Conservation (phyloP, 176 grass and related monocot genomes). For the Echinochloa phyllopogon region DNA sequence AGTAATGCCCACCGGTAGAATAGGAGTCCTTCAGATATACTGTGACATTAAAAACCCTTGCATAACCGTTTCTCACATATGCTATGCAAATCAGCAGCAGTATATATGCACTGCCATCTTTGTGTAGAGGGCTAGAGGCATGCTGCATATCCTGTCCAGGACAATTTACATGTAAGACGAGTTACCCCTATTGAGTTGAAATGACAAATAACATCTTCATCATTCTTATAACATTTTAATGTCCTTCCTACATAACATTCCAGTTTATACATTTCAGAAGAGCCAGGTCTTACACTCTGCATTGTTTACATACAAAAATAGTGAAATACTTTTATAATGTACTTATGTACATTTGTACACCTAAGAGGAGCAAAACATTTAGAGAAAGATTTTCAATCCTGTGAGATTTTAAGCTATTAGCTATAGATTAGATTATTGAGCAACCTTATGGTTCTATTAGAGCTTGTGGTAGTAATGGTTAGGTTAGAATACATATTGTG, state of each 20-base stretch:
- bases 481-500: background rate
- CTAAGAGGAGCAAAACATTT: background rate
- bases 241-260: background rate
- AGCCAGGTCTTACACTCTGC: background rate
- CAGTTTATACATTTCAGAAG: background rate
- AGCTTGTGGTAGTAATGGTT: background rate
- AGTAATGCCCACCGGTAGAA: no score
- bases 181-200: background rate
- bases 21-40: background rate
- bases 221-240: background rate
- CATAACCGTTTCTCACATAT: background rate
- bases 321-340: background rate
- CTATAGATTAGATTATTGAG: background rate
- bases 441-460: background rate
- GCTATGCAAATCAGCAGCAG: background rate
- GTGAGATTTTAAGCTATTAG: background rate
- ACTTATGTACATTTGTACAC: no score
- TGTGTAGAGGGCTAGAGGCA: background rate
- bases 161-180: slow-evolving; percentile 5
- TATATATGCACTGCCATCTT: background rate
- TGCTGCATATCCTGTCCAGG: background rate
- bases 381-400: background rate
- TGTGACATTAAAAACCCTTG: background rate
- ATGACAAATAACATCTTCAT: background rate
- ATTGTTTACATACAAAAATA: slow-evolving; percentile 11